A percentile compares a stretch with the other conserved stretches of the same genome.
Evolutionary conservation across 2,329 filamentous ascomycete genomes (phyloP).

Genomic region (Grosmannia serpens): DNA sequence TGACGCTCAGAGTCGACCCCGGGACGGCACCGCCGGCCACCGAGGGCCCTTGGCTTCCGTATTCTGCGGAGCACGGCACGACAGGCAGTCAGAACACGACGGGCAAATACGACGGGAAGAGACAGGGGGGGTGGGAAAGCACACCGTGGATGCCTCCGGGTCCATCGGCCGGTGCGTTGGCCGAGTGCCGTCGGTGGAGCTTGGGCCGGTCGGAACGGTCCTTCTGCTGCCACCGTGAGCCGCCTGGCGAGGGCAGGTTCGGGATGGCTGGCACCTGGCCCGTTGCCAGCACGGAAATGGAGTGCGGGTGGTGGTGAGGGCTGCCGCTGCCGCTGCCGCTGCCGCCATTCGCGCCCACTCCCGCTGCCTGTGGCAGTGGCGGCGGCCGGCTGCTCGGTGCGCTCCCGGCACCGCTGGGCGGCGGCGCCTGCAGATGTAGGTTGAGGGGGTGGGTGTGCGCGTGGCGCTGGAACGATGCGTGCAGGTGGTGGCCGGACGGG

Average conservation of each 20-base stretch:
- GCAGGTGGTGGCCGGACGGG: constrained; percentile 6
- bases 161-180: neutral
- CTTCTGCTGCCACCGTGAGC: constrained; percentile 43
- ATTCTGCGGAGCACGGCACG: neutral
- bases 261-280: constrained; percentile 72
- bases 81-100: neutral
- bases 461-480: neutral
- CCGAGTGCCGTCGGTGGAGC: constrained; percentile 58
- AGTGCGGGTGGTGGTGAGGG: constrained; percentile 21
- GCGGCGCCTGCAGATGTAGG: neutral
- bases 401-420: neutral
- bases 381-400: neutral
- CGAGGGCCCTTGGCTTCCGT: neutral
- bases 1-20: neutral
- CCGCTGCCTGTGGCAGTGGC: neutral
- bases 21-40: neutral
- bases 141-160: neutral
- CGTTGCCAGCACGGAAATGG: constrained; percentile 67
- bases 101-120: neutral
- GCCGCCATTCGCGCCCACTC: constrained; percentile 14
- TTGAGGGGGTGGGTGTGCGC: neutral
- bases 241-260: constrained; percentile 16
- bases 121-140: neutral
- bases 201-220: constrained; percentile 49
- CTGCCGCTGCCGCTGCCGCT: constrained; percentile 18